Conservation (phyloP, 805 yeast species). For the Pichia phayaonensis region DNA sequence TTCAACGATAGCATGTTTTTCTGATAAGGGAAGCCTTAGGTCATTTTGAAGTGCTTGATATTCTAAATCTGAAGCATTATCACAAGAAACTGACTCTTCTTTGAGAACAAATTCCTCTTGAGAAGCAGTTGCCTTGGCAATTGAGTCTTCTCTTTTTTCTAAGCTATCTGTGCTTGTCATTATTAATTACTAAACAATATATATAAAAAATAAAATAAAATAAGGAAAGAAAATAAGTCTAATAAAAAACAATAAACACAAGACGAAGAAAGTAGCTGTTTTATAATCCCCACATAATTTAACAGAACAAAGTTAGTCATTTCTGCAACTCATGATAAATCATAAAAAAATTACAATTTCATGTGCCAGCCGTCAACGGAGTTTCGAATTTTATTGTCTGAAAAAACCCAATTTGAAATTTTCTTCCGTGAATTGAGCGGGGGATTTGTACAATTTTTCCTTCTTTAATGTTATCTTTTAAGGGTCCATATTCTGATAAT, state of each 20-base stretch:
- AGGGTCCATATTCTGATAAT: background rate
- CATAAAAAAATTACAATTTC: background rate
- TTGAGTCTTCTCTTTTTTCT: background rate
- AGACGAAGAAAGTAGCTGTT: background rate
- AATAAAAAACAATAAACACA: background rate
- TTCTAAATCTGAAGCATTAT: background rate
- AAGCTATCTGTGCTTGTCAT: background rate
- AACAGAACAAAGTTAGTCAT: background rate
- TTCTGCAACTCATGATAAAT: background rate
- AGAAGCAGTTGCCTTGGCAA: background rate
- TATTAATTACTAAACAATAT: background rate
- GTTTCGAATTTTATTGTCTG: background rate
- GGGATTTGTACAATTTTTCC: too few species aligned
- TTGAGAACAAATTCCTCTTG: slow-evolving; percentile 1
- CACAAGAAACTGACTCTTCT: slow-evolving; percentile 9
- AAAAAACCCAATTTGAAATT: background rate
- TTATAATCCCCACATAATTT: background rate
- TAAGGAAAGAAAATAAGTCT: background rate
- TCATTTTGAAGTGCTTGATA: background rate
- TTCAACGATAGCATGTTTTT: slow-evolving; percentile 23
- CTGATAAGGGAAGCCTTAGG: slow-evolving; percentile 16
- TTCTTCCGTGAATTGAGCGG: background rate
- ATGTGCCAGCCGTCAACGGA: background rate
- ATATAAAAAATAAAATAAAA: background rate
- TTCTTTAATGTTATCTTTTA: too few species aligned